phyloP scores from a whole-genome alignment of 139 green algal species.

The Picochlorum sp. region DNA sequence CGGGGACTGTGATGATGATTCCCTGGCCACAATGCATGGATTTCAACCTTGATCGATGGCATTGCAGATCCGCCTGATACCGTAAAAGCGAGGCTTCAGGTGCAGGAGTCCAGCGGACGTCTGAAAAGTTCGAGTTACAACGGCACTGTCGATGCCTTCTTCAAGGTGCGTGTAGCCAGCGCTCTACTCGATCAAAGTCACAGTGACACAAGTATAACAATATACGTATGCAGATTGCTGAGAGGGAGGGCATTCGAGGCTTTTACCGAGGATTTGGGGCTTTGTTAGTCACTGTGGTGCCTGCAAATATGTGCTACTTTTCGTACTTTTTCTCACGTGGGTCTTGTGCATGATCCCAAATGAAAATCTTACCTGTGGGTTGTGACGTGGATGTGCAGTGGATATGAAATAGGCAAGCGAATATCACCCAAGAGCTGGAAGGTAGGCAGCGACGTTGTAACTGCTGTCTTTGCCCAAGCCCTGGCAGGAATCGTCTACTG shows the following conservation, averaged over 20 bases:
- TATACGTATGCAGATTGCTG: constrained; percentile 20
- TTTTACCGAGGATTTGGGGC: constrained; percentile 67
- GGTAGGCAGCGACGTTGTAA: constrained; percentile 46
- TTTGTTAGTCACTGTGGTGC: constrained; percentile 48
- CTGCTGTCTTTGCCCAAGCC: constrained; percentile 56
- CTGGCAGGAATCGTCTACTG: constrained; percentile 74
- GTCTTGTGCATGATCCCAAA: not conserved
- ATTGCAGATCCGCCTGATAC: constrained; percentile 60
- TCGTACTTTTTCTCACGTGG: constrained; percentile 8
- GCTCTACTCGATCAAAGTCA: not conserved
- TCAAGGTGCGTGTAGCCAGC: not conserved
- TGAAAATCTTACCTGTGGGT: not conserved
- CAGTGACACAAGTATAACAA: not conserved
- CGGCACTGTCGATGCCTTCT: constrained; percentile 12
- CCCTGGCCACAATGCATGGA: no score
- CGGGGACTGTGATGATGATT: not conserved
- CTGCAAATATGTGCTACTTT: constrained; percentile 70
- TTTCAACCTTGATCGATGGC: not conserved
- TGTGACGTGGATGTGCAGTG: constrained; percentile 12
- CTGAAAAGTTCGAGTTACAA: not conserved
- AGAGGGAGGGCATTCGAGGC: constrained; percentile 36
- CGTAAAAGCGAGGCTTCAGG: constrained; percentile 61
- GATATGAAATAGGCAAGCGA: constrained; percentile 48
- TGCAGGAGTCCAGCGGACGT: constrained; percentile 31
- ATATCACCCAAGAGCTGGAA: constrained; percentile 28